Evolutionary conservation across 257 asterid species (phyloP).

Genomic region (Leonotis leonurus): DNA sequence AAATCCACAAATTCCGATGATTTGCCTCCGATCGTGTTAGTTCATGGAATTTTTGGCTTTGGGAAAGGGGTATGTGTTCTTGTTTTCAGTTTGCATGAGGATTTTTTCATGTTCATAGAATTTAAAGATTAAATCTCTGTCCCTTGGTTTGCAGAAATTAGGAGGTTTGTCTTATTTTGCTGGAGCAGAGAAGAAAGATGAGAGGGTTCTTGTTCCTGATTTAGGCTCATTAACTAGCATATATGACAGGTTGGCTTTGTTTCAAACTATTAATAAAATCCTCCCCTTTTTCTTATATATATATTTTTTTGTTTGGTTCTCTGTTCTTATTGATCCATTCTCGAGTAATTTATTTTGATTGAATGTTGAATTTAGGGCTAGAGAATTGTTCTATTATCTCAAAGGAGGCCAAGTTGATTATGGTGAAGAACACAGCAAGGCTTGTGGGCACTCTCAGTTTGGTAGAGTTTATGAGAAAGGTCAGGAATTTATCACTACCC

Average conservation of each 20-base stretch:
- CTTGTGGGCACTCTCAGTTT: conserved; percentile 77
- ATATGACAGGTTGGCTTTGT: conserved; percentile 51
- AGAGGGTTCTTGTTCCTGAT: conserved; percentile 92
- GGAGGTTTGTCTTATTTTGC: conserved; percentile 94
- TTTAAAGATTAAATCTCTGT: conserved; percentile 11
- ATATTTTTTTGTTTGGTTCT: background rate
- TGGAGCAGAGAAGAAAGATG: conserved; percentile 98
- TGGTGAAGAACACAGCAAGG: conserved; percentile 92
- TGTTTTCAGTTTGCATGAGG: background rate
- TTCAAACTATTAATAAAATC: background rate
- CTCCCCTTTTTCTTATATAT: background rate
- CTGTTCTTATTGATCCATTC: background rate
- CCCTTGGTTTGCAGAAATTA: conserved; percentile 44
- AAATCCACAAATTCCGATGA: conserved; percentile 35
- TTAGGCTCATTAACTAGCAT: conserved; percentile 82
- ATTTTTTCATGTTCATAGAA: background rate
- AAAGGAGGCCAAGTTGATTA: conserved; percentile 97
- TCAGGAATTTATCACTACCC: conserved; percentile 12
- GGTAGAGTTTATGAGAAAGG: conserved; percentile 78
- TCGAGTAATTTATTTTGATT: conserved; percentile 17
- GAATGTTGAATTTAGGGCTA: conserved; percentile 58
- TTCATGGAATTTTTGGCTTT: conserved; percentile 95
- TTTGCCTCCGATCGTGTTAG: conserved; percentile 89
- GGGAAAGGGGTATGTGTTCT: conserved; percentile 84
- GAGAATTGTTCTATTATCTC: conserved; percentile 87